A percentile compares a stretch with the other conserved stretches of the same genome.
phyloP scores from a whole-genome alignment of 805 yeast species.

The Vanderwaltozyma verrucispora region DNA sequence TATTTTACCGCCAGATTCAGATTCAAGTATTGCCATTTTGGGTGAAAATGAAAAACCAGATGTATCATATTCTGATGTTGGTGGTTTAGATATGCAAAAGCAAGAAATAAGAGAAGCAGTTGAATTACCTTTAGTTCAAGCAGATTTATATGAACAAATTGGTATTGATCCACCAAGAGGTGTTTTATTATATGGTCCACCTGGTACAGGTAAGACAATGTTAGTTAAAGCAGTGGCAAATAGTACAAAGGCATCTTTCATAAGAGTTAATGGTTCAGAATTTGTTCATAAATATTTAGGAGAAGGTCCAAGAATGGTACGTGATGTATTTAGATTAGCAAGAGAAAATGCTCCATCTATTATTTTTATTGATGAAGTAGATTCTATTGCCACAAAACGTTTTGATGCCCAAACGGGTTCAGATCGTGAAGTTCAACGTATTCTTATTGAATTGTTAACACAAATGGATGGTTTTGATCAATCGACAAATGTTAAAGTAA shows the following conservation, averaged over 20 bases:
- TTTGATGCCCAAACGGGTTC: slow-evolving; percentile 99
- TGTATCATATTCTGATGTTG: slow-evolving; percentile 93
- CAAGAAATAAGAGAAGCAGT: slow-evolving; percentile 99
- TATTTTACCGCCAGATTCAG: slow-evolving; percentile 97
- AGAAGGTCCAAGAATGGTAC: slow-evolving; percentile 99
- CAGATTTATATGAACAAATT: slow-evolving; percentile 90
- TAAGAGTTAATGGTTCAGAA: slow-evolving; percentile 96
- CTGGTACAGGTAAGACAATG: slow-evolving; percentile 99
- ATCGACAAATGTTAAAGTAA: slow-evolving; percentile 87
- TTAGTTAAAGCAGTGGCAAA: slow-evolving; percentile 98
- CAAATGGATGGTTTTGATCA: slow-evolving; percentile 99
- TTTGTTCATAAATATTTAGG: slow-evolving; percentile 97
- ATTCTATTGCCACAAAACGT: slow-evolving; percentile 97
- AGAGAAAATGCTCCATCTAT: slow-evolving; percentile 96
- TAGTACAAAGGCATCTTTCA: slow-evolving; percentile 89
- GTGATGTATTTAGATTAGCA: slow-evolving; percentile 95
- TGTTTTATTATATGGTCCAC: slow-evolving; percentile 96
- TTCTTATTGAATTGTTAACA: slow-evolving; percentile 84
- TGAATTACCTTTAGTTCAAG: slow-evolving; percentile 91
- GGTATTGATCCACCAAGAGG: slow-evolving; percentile 99
- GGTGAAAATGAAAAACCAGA: slow-evolving; percentile 91
- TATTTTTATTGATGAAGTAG: slow-evolving; percentile 96
- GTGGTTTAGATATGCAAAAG: slow-evolving; percentile 98
- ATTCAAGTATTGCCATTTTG: slow-evolving; percentile 87
- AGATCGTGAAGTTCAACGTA: slow-evolving; percentile 98